Base-by-base conservation (phyloP, 202 grass and related monocot species). In the Musa balbisiana region DNA sequence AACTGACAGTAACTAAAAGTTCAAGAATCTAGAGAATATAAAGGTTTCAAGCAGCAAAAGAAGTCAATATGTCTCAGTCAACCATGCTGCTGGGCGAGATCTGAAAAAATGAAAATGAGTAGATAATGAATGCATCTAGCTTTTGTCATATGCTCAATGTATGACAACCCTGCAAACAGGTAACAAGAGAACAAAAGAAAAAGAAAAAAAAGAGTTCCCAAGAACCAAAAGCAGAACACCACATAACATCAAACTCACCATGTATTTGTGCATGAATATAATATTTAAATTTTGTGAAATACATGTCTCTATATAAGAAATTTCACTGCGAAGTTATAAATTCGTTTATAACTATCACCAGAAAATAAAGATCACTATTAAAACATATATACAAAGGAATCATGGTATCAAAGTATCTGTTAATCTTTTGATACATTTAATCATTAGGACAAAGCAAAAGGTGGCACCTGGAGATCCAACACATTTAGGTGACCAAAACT, bases 401-500 rank as follows among this genome's bases (percentile, higher is more conserved):
- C 15, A 2, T 15, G 14, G 55, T 17, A 19, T 59, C n/a, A 19
- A 59, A 59, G 27, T 21, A 24, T 64, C 19, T 24, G 21, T 62
- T 22, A 64, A 21, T 10, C 8, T 9, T 11, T 11, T 23, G n/a
- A 25, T 23, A 51, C 15, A 9, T 70, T 8, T 51, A 50, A 33
- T 24, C 25, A 33, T 14, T 29, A 5, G 17, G 22, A 26, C 15
- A 13, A 56, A 54, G 76, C 71, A 12, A 49, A 20, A 29, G 10
- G 53, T 43, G 69, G 69, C 60, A 91, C 93, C 93, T 97, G 93
- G 49, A 97, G 93, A 80, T 97, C 93, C 70, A 97, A 79, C 67
- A 97, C 93, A 62, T 97, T 97, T 78, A 97, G 91, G 17, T 83
- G 84, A 25, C 93, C 90, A 78, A 97, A 93, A 87, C 73, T 91